Conservation (phyloP, 2,329 filamentous ascomycete species). For the Botrytis medusae region DNA sequence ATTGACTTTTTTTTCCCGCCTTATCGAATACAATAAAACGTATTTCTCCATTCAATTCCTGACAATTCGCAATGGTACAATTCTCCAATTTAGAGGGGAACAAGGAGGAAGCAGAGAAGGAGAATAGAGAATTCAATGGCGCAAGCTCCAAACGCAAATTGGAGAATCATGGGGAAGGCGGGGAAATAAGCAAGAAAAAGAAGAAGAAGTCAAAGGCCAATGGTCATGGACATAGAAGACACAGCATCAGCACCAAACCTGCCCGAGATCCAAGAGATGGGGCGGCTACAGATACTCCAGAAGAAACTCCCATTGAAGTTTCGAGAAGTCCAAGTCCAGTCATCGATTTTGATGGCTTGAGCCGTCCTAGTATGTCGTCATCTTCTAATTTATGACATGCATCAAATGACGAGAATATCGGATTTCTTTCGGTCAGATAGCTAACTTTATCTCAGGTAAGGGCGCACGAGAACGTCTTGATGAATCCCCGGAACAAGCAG, state of each 20-base stretch:
- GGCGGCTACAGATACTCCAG: slow-evolving; percentile 33
- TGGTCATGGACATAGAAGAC: slow-evolving; percentile 46
- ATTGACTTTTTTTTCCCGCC: background rate
- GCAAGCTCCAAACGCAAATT: slow-evolving; percentile 16
- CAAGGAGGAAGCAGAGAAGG: slow-evolving; percentile 18
- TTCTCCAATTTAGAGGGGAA: slow-evolving; percentile 28
- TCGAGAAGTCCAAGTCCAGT: slow-evolving; percentile 55
- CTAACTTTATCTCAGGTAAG: slow-evolving; percentile 44
- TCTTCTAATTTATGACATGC: background rate
- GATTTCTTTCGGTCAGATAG: background rate
- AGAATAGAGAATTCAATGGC: slow-evolving; percentile 2
- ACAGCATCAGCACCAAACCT: slow-evolving; percentile 59
- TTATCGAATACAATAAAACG: background rate
- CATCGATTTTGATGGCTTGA: slow-evolving; percentile 62
- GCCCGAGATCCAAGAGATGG: slow-evolving; percentile 61
- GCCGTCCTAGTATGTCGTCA: slow-evolving; percentile 51
- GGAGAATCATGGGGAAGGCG: slow-evolving; percentile 8
- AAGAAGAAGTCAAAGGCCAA: slow-evolving; percentile 30
- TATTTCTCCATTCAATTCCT: background rate
- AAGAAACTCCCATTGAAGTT: slow-evolving; percentile 24
- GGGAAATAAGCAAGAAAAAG: slow-evolving; percentile 29
- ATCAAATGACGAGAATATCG: background rate
- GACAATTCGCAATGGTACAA: slow-evolving; percentile 30
- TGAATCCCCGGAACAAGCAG: slow-evolving; percentile 53
- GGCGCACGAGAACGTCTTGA: slow-evolving; percentile 65